Percentiles rank a stretch among this genome's conserved stretches.
Evolutionary conservation across 495 filamentous ascomycete genomes (phyloP).

Genomic region (Sporormia fimetaria): DNA sequence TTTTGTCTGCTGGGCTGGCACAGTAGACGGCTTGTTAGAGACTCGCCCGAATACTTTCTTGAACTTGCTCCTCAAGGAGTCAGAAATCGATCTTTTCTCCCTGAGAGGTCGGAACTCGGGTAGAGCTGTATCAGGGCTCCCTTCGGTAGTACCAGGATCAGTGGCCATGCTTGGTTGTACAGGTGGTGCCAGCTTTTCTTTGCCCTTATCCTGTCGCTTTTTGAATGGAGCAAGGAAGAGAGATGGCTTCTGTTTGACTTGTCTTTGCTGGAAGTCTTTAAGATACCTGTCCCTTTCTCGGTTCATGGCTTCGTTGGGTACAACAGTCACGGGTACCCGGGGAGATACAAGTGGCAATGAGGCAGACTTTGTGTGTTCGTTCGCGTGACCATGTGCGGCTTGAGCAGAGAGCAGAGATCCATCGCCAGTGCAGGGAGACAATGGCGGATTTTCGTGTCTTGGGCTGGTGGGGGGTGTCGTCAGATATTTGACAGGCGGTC

Average conservation of each 20-base stretch:
- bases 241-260: constrained; percentile 28
- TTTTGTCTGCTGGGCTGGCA: constrained; percentile 23
- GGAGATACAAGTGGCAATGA: constrained; percentile 8
- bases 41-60: constrained; percentile 20
- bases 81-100: constrained; percentile 22
- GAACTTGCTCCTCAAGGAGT: constrained; percentile 18
- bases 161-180: background rate
- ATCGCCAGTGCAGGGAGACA: no score
- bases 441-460: no score
- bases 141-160: background rate
- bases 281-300: constrained; percentile 27
- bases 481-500: constrained; percentile 18
- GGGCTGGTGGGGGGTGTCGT: constrained; percentile 12
- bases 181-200: constrained; percentile 1
- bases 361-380: no score
- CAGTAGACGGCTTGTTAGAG: constrained; percentile 9
- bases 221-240: constrained; percentile 30
- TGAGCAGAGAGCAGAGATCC: no score
- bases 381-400: no score
- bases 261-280: constrained; percentile 29
- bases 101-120: constrained; percentile 5
- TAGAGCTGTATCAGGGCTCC: background rate
- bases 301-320: constrained; percentile 12
- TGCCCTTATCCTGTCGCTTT: constrained; percentile 24
- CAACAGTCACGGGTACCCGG: constrained; percentile 6